Evolutionary conservation across 139 green algal species (phyloP), one percentile per base, ranked within the genome.

Genomic region (Chlorella sorokiniana): DNA sequence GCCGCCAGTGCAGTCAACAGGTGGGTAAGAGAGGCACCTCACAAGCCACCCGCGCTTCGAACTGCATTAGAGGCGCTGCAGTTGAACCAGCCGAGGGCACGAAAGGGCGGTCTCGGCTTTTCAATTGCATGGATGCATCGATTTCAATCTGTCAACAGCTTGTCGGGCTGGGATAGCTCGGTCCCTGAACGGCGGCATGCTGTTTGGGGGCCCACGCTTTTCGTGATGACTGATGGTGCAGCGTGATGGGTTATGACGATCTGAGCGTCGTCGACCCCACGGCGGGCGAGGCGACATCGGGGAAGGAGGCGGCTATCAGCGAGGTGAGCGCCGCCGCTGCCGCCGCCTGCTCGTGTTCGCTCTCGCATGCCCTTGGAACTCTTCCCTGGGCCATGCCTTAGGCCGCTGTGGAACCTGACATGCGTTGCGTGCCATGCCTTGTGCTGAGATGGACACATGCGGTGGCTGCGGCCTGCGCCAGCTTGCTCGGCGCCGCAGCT

Each of bases 211-310:
- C 59, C 11, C 59, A 10, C 59, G 25, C n/a, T 5, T 18, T 41
- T 29, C 42, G 31, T 8, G 1, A 35, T 37, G 38, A 1, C 16
- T 38, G 11, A 27, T 10, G 41, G 7, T 74, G 77, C 86, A 94
- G 91, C 79, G 78, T 89, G 25, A 68, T 93, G 67, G 88, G 88
- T 37, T 90, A 87, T 33, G 91, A 92, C 7, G 87, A 94, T 45
- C 73, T 94, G 41, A 79, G 85, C 59, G 88, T 94, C 1, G 81
- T 92, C 18, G 87, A 94, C 45, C 91, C 91, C 41, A 85, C 86
- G 18, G 83, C 65, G 31, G 77, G 75, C 7, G 70, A 89, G 56
- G 85, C 86, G 40, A 75, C 87, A 23, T 52, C 81, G 4, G 88
- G 59, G 27, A 35, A 85, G 72, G 81, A 84, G 52, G 81, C 35